Percentiles rank a stretch among this genome's conserved stretches.
These are phyloP conservation scores for Nepenthes mirabilis DNA, from an alignment of 148 eudicot genomes.

Conservation along the genomic window DNA sequence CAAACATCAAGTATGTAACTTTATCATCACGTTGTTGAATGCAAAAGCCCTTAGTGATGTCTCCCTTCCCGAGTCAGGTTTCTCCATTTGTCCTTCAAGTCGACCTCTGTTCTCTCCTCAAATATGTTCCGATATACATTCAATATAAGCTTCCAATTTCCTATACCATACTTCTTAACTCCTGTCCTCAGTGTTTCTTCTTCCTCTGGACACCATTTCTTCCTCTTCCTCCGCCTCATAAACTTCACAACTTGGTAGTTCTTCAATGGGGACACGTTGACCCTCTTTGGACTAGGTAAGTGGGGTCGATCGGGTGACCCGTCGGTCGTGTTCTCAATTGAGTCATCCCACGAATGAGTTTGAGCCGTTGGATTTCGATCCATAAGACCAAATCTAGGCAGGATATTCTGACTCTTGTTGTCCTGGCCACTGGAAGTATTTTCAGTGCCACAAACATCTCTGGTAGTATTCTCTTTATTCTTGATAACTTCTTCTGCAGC, in stretches of 20 bases:
- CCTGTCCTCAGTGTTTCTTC: constrained; percentile 64
- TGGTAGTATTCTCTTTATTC: too few species aligned
- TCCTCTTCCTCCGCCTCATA: constrained; percentile 21
- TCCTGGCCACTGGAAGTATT: too few species aligned
- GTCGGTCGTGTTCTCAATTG: constrained; percentile 19
- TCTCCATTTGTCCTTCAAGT: constrained; percentile 89
- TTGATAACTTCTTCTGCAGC: too few species aligned
- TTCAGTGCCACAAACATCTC: too few species aligned
- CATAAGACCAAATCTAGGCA: not conserved
- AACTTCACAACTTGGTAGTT: constrained; percentile 7
- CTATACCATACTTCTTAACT: constrained; percentile 47
- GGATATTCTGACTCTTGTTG: too few species aligned
- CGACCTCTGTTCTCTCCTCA: constrained; percentile 56
- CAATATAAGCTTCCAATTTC: constrained; percentile 53
- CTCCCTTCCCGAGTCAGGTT: constrained; percentile 19
- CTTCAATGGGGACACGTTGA: constrained; percentile 27
- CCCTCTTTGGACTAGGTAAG: constrained; percentile 31
- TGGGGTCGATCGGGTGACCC: constrained; percentile 15
- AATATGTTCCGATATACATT: constrained; percentile 22
- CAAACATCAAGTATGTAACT: too few species aligned
- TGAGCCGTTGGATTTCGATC: constrained; percentile 23
- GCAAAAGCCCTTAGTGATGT: too few species aligned
- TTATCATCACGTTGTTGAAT: too few species aligned
- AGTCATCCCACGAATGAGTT: constrained; percentile 47
- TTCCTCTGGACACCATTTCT: constrained; percentile 46